Evolutionary conservation across 306 rosid genomes (phyloP).

Genomic region (Quercus suber): DNA sequence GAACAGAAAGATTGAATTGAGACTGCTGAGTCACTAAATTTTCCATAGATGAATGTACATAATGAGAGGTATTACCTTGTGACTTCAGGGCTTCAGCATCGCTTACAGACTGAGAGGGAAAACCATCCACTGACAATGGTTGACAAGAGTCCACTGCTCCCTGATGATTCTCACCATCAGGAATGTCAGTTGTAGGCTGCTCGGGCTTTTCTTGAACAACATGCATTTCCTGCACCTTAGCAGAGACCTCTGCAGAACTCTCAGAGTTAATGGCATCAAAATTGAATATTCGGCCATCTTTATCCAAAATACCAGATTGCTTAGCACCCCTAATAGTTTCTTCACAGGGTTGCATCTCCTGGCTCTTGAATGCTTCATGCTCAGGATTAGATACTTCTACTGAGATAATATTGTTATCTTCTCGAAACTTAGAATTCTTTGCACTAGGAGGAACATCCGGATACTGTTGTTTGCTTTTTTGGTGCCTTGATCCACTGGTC

Average conservation of each 20-base stretch:
- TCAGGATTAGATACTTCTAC: slow-evolving; percentile 33
- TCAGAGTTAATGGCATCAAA: slow-evolving; percentile 27
- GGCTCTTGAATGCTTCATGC: slow-evolving; percentile 39
- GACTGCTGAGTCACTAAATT: slow-evolving; percentile 34
- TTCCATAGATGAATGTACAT: slow-evolving; percentile 22
- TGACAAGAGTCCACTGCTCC: slow-evolving; percentile 30
- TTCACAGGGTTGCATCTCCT: slow-evolving; percentile 36
- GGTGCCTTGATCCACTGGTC: slow-evolving; percentile 57
- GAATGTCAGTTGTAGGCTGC: slow-evolving; percentile 23
- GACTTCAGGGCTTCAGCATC: slow-evolving; percentile 32
- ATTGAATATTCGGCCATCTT: slow-evolving; percentile 25
- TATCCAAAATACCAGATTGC: slow-evolving; percentile 25
- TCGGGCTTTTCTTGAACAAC: slow-evolving; percentile 20
- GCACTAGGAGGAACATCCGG: slow-evolving; percentile 35
- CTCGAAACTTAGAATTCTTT: slow-evolving; percentile 37
- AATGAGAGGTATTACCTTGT: slow-evolving; percentile 34
- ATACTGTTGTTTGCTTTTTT: slow-evolving; percentile 48
- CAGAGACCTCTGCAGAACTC: slow-evolving; percentile 37
- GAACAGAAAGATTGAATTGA: slow-evolving; percentile 29
- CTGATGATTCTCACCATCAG: slow-evolving; percentile 27
- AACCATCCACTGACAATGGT: slow-evolving; percentile 31
- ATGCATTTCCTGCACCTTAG: slow-evolving; percentile 29
- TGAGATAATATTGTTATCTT: slow-evolving; percentile 28
- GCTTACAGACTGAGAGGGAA: slow-evolving; percentile 30
- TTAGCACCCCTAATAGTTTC: slow-evolving; percentile 26